These are phyloP conservation scores for Ehretia macrophylla DNA, from an alignment of 257 asterid genomes.

Conservation along the genomic window DNA sequence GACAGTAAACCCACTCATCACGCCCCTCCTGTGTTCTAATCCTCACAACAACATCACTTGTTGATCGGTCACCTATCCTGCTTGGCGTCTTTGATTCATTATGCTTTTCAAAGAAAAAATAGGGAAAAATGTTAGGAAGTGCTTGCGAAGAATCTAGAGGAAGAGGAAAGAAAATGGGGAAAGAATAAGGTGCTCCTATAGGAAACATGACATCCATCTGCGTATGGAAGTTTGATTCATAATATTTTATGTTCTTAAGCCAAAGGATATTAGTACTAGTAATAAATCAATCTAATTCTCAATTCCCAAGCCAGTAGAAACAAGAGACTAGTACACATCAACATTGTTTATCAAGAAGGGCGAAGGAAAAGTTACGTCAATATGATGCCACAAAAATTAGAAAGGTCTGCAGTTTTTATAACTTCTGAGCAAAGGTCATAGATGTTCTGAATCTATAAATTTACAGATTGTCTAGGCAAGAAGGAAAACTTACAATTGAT, in stretches of 20 bases:
- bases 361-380: no score
- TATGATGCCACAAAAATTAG: not conserved
- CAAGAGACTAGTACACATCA: no score
- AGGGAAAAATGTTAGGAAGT: conserved; percentile 9
- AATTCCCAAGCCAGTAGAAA: no score
- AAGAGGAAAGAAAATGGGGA: not conserved
- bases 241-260: not conserved
- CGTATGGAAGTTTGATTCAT: no score
- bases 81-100: conserved; percentile 28
- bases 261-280: not conserved
- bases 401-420: not conserved
- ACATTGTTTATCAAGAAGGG: no score
- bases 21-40: conserved; percentile 77
- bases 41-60: conserved; percentile 85
- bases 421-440: not conserved
- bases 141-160: not conserved
- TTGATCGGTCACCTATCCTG: conserved; percentile 66
- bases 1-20: conserved; percentile 82
- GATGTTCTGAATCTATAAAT: not conserved
- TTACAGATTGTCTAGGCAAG: conserved; percentile 10
- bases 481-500: conserved; percentile 42
- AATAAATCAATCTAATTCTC: no score
- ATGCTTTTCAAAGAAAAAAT: conserved; percentile 30
- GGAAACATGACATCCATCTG: not conserved
- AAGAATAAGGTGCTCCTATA: not conserved